phyloP scores from a whole-genome alignment of 805 yeast genomes.

The Wickerhamiella hasegawae region DNA sequence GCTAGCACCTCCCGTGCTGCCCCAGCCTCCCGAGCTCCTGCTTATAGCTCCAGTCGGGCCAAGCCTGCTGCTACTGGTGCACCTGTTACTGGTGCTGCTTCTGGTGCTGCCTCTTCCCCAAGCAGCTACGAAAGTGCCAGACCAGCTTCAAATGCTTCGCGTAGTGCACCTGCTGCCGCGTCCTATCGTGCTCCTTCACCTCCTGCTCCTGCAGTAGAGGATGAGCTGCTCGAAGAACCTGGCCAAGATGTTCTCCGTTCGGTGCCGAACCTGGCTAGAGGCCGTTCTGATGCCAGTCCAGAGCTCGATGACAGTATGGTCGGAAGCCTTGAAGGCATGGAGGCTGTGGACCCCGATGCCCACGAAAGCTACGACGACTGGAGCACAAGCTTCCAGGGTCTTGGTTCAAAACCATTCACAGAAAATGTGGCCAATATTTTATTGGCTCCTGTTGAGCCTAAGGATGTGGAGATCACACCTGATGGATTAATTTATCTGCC shows the following conservation, averaged over 20 bases:
- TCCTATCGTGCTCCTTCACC: conserved; percentile 1
- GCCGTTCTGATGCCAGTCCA: no score
- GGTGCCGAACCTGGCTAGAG: no score
- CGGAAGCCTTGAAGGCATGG: conserved; percentile 3
- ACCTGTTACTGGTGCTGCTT: no score
- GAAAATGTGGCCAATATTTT: conserved; percentile 43
- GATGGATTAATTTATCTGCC: conserved; percentile 88
- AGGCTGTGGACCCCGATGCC: conserved; percentile 2
- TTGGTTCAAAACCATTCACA: conserved; percentile 66
- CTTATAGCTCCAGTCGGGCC: no score
- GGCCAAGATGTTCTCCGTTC: no score
- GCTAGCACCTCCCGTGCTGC: no score
- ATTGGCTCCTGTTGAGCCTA: conserved; percentile 41
- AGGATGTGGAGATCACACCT: conserved; percentile 86
- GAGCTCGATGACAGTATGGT: conserved; percentile 5
- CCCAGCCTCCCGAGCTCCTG: no score
- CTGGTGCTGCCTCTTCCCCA: no score
- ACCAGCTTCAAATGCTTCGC: not conserved
- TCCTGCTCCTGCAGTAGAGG: not conserved
- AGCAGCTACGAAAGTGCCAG: no score
- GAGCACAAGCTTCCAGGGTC: conserved; percentile 76
- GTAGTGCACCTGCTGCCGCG: not conserved
- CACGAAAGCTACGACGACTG: conserved; percentile 33
- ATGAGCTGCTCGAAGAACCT: not conserved
- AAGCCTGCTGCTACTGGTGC: no score